phyloP scores from a whole-genome alignment of 225 moss, liverwort and hornwort genomes.

The Antitrichia curtipendula region DNA sequence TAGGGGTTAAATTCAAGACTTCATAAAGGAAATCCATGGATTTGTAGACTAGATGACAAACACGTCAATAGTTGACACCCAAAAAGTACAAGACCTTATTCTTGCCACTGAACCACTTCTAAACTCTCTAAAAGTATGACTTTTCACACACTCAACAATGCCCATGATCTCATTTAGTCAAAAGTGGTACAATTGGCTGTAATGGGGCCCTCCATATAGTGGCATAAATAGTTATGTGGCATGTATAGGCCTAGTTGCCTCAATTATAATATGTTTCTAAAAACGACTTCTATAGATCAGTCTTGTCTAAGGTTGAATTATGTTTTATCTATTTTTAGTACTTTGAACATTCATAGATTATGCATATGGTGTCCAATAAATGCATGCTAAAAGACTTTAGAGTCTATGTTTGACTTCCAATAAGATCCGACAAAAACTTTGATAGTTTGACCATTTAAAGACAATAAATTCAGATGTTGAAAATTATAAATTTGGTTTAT shows the following conservation, averaged over 20 bases:
- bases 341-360: not conserved
- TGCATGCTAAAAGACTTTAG: fast-evolving
- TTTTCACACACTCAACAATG: not conserved
- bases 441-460: not conserved
- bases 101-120: not conserved
- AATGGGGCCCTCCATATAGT: no score
- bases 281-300: no score
- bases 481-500: no score
- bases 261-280: no score
- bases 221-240: no score
- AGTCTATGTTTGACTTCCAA: not conserved
- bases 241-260: no score
- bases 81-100: not conserved
- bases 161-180: not conserved
- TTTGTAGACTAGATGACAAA: no score
- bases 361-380: not conserved
- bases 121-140: not conserved
- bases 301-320: no score
- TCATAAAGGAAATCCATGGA: no score
- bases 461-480: no score
- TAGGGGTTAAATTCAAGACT: no score
- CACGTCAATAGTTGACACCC: not conserved
- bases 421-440: not conserved
- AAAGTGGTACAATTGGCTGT: not conserved
- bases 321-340: no score